Percentiles rank a stretch among this genome's conserved stretches.
Conservation (phyloP, 2,329 filamentous ascomycete genomes). For the Aspergillus neotritici region DNA sequence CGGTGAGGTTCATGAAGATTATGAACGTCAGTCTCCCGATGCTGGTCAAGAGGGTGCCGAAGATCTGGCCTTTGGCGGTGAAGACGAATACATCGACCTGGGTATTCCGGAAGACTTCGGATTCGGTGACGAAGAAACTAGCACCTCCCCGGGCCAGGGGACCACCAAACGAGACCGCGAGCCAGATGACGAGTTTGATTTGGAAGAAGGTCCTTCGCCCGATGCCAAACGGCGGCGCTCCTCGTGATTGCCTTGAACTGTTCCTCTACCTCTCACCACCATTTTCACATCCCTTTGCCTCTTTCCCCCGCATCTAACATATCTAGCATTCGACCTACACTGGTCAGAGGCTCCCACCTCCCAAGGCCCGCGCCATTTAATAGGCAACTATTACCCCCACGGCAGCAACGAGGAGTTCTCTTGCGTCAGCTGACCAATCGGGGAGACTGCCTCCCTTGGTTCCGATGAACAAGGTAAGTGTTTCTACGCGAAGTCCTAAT, state of each 20-base stretch:
- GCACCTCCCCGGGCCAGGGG: conserved; percentile 17
- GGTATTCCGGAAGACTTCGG: conserved; percentile 21
- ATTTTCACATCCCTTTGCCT: conserved; percentile 2
- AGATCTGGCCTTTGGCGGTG: conserved; percentile 23
- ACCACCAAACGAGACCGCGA: conserved; percentile 33
- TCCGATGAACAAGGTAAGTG: no score
- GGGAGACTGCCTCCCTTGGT: no score
- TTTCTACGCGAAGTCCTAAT: no score
- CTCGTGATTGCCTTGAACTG: conserved; percentile 24
- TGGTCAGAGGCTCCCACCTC: neutral
- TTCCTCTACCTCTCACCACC: neutral
- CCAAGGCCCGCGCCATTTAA: no score
- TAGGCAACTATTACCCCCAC: no score
- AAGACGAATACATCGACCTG: conserved; percentile 37
- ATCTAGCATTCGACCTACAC: neutral
- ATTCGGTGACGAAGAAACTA: conserved; percentile 17
- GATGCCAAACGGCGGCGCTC: conserved; percentile 52
- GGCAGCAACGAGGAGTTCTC: no score
- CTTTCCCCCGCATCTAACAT: neutral
- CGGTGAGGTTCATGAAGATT: conserved; percentile 13
- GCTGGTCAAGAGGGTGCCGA: conserved; percentile 14
- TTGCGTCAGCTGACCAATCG: no score
- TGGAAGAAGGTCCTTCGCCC: conserved; percentile 21
- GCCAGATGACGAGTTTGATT: conserved; percentile 30
- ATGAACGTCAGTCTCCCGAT: conserved; percentile 12